Evolutionary conservation across 176 grass and related monocot species (phyloP).

Genomic region (bread wheat (Triticum aestivum)): IWGSC_CS_RefSeq_v2.1 NC_057795.1:151773981-151774480

Average conservation of each 20-base stretch:
- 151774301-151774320: background rate
- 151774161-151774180: background rate
- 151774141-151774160: background rate
- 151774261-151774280: background rate
- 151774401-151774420: background rate
- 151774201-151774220: background rate
- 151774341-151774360: background rate
- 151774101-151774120: background rate
- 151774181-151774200: background rate
- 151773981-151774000: background rate
- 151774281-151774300: conserved; percentile 12
- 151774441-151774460: conserved; percentile 27
- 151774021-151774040: conserved; percentile 24
- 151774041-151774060: background rate
- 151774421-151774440: conserved; percentile 37
- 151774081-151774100: background rate
- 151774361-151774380: background rate
- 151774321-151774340: background rate
- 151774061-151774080: background rate
- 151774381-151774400: background rate
- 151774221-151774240: background rate
- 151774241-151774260: background rate
- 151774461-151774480: background rate
- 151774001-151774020: conserved; percentile 19
- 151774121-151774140: background rate